Conservation (phyloP, 805 yeast species). For the Kluyveromyces lactis region DNA sequence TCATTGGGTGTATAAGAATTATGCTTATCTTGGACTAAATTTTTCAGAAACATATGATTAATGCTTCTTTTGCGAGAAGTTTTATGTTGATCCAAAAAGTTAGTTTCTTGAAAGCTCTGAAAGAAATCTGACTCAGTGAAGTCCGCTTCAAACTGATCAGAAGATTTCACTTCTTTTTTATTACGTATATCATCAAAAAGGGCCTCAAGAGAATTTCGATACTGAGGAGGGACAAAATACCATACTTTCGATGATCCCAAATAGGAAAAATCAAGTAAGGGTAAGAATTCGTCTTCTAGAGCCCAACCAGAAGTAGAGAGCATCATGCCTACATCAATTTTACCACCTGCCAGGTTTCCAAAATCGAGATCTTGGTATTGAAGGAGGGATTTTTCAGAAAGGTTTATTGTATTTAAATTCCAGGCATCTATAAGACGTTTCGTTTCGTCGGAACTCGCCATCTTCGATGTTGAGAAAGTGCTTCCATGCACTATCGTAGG, state of each 20-base stretch:
- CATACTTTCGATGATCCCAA: constrained; percentile 49
- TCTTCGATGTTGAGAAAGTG: constrained; percentile 28
- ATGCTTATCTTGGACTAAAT: not conserved
- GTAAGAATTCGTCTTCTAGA: constrained; percentile 53
- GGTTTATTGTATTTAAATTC: constrained; percentile 50
- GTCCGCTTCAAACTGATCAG: constrained; percentile 3
- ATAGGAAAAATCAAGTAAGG: constrained; percentile 44
- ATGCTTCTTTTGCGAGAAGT: constrained; percentile 3
- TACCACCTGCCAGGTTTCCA: constrained; percentile 35
- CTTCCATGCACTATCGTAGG: constrained; percentile 34
- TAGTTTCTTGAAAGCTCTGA: constrained; percentile 43
- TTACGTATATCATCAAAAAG: constrained; percentile 18
- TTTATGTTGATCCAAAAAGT: constrained; percentile 6
- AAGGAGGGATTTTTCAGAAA: constrained; percentile 41
- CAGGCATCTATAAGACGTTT: constrained; percentile 33
- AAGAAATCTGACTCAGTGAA: constrained; percentile 37
- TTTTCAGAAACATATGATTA: constrained; percentile 4
- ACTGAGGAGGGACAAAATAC: constrained; percentile 56
- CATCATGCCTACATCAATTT: constrained; percentile 44
- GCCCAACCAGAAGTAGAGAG: constrained; percentile 50
- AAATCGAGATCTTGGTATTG: constrained; percentile 37
- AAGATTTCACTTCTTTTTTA: not conserved
- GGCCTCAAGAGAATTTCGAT: constrained; percentile 43
- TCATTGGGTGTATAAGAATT: not conserved
- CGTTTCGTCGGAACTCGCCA: not conserved